Evolutionary conservation across 2,329 filamentous ascomycete species (phyloP).

Genomic region (Diplodia seriata): DNA sequence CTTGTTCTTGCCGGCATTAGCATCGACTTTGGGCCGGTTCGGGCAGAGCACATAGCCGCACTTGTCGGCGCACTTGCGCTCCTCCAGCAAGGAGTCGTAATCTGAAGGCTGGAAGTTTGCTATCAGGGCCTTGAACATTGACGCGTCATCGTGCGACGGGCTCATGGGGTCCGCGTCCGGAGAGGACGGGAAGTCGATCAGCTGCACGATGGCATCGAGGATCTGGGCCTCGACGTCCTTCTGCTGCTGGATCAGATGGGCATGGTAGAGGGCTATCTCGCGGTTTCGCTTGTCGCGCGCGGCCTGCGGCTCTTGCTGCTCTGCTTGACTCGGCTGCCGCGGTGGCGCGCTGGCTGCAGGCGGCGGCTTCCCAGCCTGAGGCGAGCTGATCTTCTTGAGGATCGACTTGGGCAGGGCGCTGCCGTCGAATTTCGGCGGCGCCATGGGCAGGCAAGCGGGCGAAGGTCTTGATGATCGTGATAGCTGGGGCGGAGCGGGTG

Average conservation of each 20-base stretch:
- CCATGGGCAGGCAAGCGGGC: conserved; percentile 22
- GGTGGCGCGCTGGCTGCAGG: conserved; percentile 18
- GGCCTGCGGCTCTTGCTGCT: conserved; percentile 36
- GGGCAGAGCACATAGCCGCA: conserved; percentile 88
- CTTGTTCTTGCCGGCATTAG: conserved; percentile 60
- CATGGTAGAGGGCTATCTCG: conserved; percentile 82
- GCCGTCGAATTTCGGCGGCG: conserved; percentile 30
- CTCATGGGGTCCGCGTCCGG: conserved; percentile 58
- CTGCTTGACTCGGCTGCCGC: conserved; percentile 36
- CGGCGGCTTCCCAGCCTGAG: conserved; percentile 15
- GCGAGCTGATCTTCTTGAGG: conserved; percentile 49
- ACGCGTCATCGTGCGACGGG: conserved; percentile 65
- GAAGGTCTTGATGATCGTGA: conserved; percentile 29
- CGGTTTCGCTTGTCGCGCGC: conserved; percentile 51
- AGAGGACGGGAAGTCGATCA: conserved; percentile 68
- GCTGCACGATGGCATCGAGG: conserved; percentile 71
- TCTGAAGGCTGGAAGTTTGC: conserved; percentile 82
- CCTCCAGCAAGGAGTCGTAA: conserved; percentile 86
- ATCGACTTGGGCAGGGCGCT: conserved; percentile 54
- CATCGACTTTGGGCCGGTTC: conserved; percentile 64
- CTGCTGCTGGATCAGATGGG: conserved; percentile 79
- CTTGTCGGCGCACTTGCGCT: conserved; percentile 81
- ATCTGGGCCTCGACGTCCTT: conserved; percentile 80
- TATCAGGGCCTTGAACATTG: conserved; percentile 70
- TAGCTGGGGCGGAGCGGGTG: conserved; percentile 26